Conservation (phyloP, 106 monocot genomes). For the Phalaenopsis aphrodite region DNA sequence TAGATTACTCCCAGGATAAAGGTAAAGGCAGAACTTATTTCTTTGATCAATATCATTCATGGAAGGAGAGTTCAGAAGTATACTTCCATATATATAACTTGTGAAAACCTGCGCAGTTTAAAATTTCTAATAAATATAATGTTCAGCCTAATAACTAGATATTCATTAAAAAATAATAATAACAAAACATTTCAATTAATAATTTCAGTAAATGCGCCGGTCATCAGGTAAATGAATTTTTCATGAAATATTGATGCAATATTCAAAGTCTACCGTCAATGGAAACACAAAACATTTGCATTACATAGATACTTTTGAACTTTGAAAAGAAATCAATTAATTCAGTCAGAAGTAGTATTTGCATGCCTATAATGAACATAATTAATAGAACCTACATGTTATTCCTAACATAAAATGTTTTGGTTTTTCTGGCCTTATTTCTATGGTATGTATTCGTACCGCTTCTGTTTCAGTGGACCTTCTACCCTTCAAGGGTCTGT, state of each 20-base stretch:
- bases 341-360: background rate
- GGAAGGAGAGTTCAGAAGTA: slow-evolving; percentile 60
- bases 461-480: no score
- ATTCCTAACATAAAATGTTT: no score
- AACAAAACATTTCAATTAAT: background rate
- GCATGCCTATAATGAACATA: background rate
- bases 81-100: slow-evolving; percentile 58
- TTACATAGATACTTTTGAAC: background rate
- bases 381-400: no score
- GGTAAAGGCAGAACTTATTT: slow-evolving; percentile 67
- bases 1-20: slow-evolving; percentile 57
- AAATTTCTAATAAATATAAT: slow-evolving; percentile 5
- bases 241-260: background rate
- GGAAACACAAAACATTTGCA: background rate
- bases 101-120: slow-evolving; percentile 47
- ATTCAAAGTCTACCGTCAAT: background rate
- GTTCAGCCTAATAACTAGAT: background rate
- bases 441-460: no score
- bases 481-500: no score
- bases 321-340: background rate
- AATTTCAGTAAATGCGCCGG: background rate
- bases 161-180: background rate
- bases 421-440: no score
- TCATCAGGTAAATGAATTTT: background rate
- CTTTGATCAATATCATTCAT: slow-evolving; percentile 53